Evolutionary conservation across 768 basidiomycete species (phyloP).

Genomic region (Glaciozyma martinii): DNA sequence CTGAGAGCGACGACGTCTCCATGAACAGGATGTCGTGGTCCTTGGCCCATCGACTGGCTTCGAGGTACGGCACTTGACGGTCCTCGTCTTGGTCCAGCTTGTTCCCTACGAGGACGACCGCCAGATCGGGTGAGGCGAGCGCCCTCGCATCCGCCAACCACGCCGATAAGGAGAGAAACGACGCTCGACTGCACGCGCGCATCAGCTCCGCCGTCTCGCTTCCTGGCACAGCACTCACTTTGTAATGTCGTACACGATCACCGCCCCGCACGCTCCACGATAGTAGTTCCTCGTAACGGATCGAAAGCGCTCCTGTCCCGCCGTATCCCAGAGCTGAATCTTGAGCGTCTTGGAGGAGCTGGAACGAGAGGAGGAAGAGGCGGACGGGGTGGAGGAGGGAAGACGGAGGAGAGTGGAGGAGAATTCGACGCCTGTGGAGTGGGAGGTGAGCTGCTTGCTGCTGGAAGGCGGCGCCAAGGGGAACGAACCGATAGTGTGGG

Average conservation of each 20-base stretch:
- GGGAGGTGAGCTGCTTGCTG: background rate
- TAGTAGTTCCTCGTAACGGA: conserved; percentile 53
- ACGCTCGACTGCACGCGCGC: conserved; percentile 48
- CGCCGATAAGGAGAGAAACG: conserved; percentile 69
- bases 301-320: conserved; percentile 47
- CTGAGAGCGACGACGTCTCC: conserved; percentile 82
- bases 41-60: conserved; percentile 90
- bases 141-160: conserved; percentile 94
- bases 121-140: conserved; percentile 81
- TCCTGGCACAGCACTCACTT: conserved; percentile 33
- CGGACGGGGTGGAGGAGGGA: conserved; percentile 37
- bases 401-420: conserved; percentile 86
- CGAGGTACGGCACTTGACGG: conserved; percentile 87
- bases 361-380: conserved; percentile 11
- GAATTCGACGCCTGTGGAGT: conserved; percentile 66
- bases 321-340: conserved; percentile 96
- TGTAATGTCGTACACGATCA: conserved; percentile 44
- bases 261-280: conserved; percentile 57
- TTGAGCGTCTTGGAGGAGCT: conserved; percentile 44
- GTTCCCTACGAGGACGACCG: conserved; percentile 50
- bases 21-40: conserved; percentile 91
- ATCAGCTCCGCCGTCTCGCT: background rate
- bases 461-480: background rate
- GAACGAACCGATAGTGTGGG: conserved; percentile 72
- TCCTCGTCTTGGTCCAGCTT: conserved; percentile 89